Conservation (phyloP, 306 rosid species). For the Leucaena leucocephala region DNA sequence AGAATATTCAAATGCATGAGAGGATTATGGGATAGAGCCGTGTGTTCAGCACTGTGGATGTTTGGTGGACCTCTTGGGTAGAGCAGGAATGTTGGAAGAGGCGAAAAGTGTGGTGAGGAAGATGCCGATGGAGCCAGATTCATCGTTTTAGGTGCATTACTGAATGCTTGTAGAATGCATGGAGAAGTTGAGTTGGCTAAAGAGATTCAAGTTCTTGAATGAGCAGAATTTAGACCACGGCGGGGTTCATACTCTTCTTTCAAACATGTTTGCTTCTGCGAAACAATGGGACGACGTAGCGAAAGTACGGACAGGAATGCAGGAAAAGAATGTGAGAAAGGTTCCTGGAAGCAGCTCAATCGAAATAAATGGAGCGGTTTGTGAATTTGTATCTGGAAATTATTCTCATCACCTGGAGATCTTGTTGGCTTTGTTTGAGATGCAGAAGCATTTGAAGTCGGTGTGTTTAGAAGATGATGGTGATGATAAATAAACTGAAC, state of each 20-base stretch:
- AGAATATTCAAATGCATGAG: conserved; percentile 47
- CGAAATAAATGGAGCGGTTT: conserved; percentile 44
- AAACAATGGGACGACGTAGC: conserved; percentile 51
- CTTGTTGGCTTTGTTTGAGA: conserved; percentile 26
- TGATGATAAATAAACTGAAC: conserved; percentile 17
- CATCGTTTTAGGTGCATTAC: conserved; percentile 54
- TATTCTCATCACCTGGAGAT: conserved; percentile 39
- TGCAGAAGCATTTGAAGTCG: conserved; percentile 44
- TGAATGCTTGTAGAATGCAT: conserved; percentile 52
- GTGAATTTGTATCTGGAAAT: conserved; percentile 50
- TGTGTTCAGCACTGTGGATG: conserved; percentile 54
- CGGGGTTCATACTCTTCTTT: conserved; percentile 49
- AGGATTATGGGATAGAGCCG: conserved; percentile 39
- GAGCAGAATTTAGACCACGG: conserved; percentile 48
- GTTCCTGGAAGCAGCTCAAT: conserved; percentile 52
- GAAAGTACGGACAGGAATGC: conserved; percentile 47
- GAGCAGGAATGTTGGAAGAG: conserved; percentile 56
- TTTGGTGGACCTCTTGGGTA: conserved; percentile 57
- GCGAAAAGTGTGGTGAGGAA: conserved; percentile 41
- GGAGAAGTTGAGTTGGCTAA: conserved; percentile 48
- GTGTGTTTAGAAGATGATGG: conserved; percentile 23
- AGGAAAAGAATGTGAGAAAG: conserved; percentile 42
- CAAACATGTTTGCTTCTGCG: conserved; percentile 51
- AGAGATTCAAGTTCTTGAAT: conserved; percentile 40
- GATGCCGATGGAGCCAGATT: conserved; percentile 59